phyloP scores from a whole-genome alignment of 192 early-diverging fungal genomes.

The Coemansia sp. region DNA sequence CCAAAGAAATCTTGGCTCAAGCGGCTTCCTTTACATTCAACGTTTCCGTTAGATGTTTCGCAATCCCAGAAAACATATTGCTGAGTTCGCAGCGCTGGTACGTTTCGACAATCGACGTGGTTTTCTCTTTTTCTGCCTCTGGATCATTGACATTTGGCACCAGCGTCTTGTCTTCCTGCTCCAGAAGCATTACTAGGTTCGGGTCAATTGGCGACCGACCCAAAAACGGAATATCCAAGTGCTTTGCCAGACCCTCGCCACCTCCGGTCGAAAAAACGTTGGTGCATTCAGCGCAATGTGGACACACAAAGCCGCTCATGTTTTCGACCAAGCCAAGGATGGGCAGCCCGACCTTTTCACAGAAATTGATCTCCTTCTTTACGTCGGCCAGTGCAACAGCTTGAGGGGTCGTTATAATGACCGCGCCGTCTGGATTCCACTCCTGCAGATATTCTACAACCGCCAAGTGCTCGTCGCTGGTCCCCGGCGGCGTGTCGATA shows the following conservation, averaged over 20 bases:
- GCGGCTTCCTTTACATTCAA: background rate
- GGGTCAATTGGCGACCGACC: conserved; percentile 94
- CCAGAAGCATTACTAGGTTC: conserved; percentile 63
- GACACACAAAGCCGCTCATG: conserved; percentile 97
- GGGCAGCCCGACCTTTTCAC: conserved; percentile 82
- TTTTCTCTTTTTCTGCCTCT: conserved; percentile 20
- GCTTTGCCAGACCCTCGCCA: conserved; percentile 83
- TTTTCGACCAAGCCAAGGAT: conserved; percentile 95
- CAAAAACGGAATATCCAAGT: conserved; percentile 82
- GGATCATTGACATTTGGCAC: conserved; percentile 44
- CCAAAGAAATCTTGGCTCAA: background rate
- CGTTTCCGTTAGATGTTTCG: conserved; percentile 15
- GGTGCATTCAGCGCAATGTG: conserved; percentile 76
- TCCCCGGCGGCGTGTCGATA: conserved; percentile 97
- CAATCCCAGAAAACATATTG: conserved; percentile 39
- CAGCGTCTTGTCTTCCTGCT: conserved; percentile 55
- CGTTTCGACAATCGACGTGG: conserved; percentile 48
- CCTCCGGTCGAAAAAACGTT: conserved; percentile 94
- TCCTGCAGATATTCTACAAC: conserved; percentile 88
- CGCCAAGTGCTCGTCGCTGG: conserved; percentile 95
- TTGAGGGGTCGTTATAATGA: conserved; percentile 97
- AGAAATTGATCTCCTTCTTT: conserved; percentile 98
- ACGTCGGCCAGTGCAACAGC: conserved; percentile 85
- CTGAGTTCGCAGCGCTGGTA: conserved; percentile 53
- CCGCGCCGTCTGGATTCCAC: conserved; percentile 76